These are phyloP conservation scores for Neurospora discreta DNA, from an alignment of 495 filamentous ascomycete genomes.

Conservation along the genomic window DNA sequence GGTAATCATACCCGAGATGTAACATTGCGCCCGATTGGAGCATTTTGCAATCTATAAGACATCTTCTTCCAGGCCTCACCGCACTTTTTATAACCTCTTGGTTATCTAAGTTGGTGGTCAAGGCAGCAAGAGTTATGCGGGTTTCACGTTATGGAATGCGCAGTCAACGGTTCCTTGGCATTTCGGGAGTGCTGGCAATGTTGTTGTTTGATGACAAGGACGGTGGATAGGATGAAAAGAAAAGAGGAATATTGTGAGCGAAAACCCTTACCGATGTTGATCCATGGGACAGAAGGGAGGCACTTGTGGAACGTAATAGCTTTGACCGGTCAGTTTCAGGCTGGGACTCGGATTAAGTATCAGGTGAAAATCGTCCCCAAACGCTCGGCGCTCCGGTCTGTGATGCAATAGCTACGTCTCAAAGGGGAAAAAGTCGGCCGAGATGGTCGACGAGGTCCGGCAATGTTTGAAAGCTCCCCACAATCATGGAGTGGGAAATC, in stretches of 20 bases:
- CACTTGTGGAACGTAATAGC: background rate
- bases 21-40: background rate
- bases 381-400: background rate
- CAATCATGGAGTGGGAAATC: background rate
- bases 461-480: background rate
- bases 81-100: background rate
- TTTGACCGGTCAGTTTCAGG: background rate
- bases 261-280: background rate
- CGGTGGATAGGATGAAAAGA: background rate
- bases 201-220: background rate
- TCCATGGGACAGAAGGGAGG: background rate
- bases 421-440: background rate
- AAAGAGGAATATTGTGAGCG: background rate
- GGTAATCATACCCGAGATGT: background rate
- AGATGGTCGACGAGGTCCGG: background rate
- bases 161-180: background rate
- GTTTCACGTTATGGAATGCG: background rate
- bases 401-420: background rate
- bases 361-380: background rate
- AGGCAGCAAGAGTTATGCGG: background rate
- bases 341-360: background rate
- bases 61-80: background rate
- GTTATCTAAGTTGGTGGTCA: background rate
- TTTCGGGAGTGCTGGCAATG: background rate
- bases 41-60: background rate